Conservation (phyloP, 345 rosid genomes). For the Cardamine occulta region DNA sequence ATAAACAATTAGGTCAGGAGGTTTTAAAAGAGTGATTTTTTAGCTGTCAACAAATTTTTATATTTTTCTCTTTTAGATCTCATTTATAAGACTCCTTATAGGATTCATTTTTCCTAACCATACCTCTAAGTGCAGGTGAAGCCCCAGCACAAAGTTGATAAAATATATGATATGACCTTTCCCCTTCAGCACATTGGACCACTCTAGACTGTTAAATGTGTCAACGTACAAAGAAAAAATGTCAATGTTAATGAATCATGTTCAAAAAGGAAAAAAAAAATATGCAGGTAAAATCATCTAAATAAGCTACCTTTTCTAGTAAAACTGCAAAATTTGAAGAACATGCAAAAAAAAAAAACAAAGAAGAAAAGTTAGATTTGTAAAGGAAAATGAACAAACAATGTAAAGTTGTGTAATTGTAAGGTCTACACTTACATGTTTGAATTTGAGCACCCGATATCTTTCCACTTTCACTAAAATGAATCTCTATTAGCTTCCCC, state of each 20-base stretch:
- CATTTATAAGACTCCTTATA: constrained; percentile 13
- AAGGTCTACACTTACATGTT: constrained; percentile 73
- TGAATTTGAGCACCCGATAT: constrained; percentile 98
- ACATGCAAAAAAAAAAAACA: constrained; percentile 43
- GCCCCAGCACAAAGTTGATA: constrained; percentile 99
- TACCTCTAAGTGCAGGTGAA: constrained; percentile 75
- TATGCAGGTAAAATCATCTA: constrained; percentile 41
- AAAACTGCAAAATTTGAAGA: constrained; percentile 64
- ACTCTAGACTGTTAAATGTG: constrained; percentile 88
- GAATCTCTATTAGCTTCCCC: constrained; percentile 97
- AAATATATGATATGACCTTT: constrained; percentile 98
- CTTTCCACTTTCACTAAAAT: constrained; percentile 95
- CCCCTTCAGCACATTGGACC: constrained; percentile 95
- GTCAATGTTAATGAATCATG: constrained; percentile 28
- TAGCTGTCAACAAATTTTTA: constrained; percentile 6
- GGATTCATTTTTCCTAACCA: constrained; percentile 15
- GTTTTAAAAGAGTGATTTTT: not conserved
- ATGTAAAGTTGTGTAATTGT: constrained; percentile 1
- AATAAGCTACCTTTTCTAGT: constrained; percentile 84
- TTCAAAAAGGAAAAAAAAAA: constrained; percentile 23
- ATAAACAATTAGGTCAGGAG: not conserved
- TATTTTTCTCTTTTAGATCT: constrained; percentile 13
- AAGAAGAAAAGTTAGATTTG: constrained; percentile 48
- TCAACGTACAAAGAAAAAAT: constrained; percentile 33
- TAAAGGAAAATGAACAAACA: constrained; percentile 19